Evolutionary conservation across 2,329 filamentous ascomycete species (phyloP), one percentile per base, ranked within the genome.

Genomic region (Nakataea oryzae): DNA sequence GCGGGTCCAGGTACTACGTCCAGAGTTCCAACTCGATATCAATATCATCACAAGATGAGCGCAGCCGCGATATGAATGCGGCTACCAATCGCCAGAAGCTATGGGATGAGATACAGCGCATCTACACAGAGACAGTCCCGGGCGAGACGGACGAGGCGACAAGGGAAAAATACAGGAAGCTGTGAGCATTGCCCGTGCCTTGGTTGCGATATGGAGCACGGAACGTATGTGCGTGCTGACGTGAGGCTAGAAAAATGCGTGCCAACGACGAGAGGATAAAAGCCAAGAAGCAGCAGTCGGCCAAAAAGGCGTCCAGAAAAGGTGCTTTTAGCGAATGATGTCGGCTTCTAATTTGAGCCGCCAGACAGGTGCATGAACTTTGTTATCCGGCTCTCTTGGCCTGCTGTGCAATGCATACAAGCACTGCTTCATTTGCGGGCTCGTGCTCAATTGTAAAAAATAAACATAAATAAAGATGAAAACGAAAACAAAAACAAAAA

Each of bases 1-100:
- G 80, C n/a, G 66, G 70, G 28, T 85, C 81, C 3, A 81, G 75
- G 56, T 85, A 85, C 67, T 86, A 85, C 68, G 76, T 79, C 1
- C 74, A 72, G 54, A 70, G 75, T 47, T 83, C 71, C 63, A 81
- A 86, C 68, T 78, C 77, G 54, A 76, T 85, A 63, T 79, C 76
- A 0, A 79, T 86, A 41, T 78, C 84, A 61, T 81, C 81, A 0
- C 83, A 86, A 68, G 80, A 77, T 2, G 76, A 81, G 61, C 76
- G 83, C 26, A 82, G 79, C 54, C 75, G 81, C 57, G 73, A 73
- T 21, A 76, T 78, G 59, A 86, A 86, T 67, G 72, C 74, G 12
- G 77, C 81, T 1, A 79, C 84, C 54, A 86, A 86, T 67, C 74
- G 74, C 34, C 69, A 70, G 28, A 71, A 84, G 67, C 71, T 84